These are phyloP conservation scores for Diddensiella santjacobensis DNA, from an alignment of 805 yeast genomes.

Conservation along the genomic window DNA sequence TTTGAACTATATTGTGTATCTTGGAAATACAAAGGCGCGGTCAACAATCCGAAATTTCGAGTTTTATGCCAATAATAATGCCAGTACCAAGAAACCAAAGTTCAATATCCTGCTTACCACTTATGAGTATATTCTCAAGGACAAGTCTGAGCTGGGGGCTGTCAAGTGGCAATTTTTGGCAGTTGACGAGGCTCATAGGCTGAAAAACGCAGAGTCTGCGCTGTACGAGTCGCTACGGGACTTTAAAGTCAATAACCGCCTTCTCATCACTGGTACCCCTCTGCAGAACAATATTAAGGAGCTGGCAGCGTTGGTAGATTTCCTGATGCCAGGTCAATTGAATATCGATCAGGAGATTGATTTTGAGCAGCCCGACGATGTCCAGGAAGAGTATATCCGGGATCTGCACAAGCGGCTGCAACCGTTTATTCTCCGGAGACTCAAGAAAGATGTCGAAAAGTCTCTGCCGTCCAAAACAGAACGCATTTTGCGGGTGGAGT, in stretches of 20 bases:
- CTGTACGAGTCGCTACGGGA: conserved; percentile 81
- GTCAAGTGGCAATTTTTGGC: conserved; percentile 95
- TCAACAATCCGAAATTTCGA: conserved; percentile 79
- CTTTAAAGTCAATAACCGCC: conserved; percentile 77
- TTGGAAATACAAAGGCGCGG: conserved; percentile 89
- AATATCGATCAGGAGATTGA: conserved; percentile 91
- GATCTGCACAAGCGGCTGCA: conserved; percentile 79
- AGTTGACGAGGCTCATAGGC: conserved; percentile 96
- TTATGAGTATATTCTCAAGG: conserved; percentile 93
- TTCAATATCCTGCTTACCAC: conserved; percentile 92
- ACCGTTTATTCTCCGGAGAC: conserved; percentile 87
- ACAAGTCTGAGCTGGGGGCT: conserved; percentile 70
- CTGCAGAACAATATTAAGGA: conserved; percentile 93
- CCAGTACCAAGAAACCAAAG: conserved; percentile 62
- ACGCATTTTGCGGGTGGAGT: conserved; percentile 88
- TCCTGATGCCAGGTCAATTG: conserved; percentile 93
- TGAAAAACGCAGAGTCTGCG: conserved; percentile 91
- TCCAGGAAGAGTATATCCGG: conserved; percentile 85
- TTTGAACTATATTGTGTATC: conserved; percentile 83
- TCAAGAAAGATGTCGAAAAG: conserved; percentile 96
- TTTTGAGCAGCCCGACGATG: conserved; percentile 81
- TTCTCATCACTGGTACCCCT: conserved; percentile 97
- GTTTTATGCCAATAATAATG: conserved; percentile 58
- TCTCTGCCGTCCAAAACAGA: conserved; percentile 95
- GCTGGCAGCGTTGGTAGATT: conserved; percentile 89